Evolutionary conservation across 805 yeast species (phyloP), one percentile per base, ranked within the genome.

Genomic region (Candida orba): DNA sequence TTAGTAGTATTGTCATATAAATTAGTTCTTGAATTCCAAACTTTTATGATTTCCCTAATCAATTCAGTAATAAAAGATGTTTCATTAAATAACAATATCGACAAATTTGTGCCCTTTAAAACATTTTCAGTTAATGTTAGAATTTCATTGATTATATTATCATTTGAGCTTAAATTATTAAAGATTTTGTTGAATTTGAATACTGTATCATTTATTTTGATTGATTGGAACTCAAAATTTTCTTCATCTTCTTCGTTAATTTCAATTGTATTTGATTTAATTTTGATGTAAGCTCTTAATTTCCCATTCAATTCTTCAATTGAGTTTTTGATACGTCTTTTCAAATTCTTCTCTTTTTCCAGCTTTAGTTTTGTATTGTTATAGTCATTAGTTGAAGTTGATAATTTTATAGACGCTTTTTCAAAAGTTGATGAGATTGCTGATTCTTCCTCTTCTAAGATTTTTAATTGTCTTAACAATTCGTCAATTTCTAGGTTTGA

Each of bases 311-410:
- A 41, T 42, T 68, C 71, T 41, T 66, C 67, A 15, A 78, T 76
- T 1, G 75, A 65, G 50, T 75, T 74, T 54, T 77, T 79, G 34
- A 78, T 55, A 9, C 66, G 62, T 49, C 72, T 63, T 44, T 73
- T 62, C 27, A 70, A 63, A 5, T 51, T 53, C 29, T 59, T 61
- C 48, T 70, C 72, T 29, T 59, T 62, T 17, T 60, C 58, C 33
- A 63, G 47, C 46, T 67, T 70, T 4, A 47, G 52, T 17, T 47
- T 45, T 8, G 63, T 46, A 6, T 46, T 51, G 29, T 58, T 45
- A 45, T 64, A 64, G 2, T 35, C 35, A 2, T 24, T 25, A 33
- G 56, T 56, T 13, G 56, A 50, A 0, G 39, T 37, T 5, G 54
- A 46, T 1, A 59, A 57, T n/a, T 55, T 41, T 12, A 37, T 43